Evolutionary conservation across 192 early-diverging fungal species (phyloP).

Genomic region (Mortierella claussenii): DNA sequence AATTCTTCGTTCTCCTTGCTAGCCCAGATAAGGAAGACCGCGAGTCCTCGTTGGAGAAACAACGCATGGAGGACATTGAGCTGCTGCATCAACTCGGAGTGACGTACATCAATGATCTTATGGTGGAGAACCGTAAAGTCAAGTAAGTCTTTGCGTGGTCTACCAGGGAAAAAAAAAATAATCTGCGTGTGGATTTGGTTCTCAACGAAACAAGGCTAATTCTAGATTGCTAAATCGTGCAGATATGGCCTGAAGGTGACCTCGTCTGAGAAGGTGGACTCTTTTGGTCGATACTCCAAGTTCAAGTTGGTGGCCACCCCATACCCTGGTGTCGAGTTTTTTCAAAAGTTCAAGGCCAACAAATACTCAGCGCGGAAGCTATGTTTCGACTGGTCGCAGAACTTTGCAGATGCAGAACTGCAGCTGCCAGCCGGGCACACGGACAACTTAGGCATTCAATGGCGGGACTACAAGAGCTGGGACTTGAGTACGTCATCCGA

Average conservation of each 20-base stretch:
- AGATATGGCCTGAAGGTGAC: conserved; percentile 55
- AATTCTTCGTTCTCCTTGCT: neutral
- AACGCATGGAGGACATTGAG: conserved; percentile 47
- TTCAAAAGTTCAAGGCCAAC: conserved; percentile 54
- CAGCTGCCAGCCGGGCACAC: conserved; percentile 35
- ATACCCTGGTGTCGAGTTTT: conserved; percentile 54
- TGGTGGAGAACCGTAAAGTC: conserved; percentile 58
- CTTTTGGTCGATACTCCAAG: conserved; percentile 45
- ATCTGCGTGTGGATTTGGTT: too few relatives aligned
- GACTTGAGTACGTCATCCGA: conserved; percentile 52
- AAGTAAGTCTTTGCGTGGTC: conserved; percentile 28
- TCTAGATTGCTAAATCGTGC: too few relatives aligned
- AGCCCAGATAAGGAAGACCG: conserved; percentile 52
- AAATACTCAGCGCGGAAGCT: conserved; percentile 49
- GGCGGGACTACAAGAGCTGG: conserved; percentile 50
- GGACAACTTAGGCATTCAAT: conserved; percentile 30
- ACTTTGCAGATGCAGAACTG: conserved; percentile 53
- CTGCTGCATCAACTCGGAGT: conserved; percentile 48
- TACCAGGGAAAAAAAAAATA: neutral
- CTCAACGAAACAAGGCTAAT: too few relatives aligned
- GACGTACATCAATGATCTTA: conserved; percentile 51
- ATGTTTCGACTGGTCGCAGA: conserved; percentile 53
- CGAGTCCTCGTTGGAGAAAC: conserved; percentile 48
- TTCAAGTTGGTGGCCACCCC: conserved; percentile 54
- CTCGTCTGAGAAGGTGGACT: conserved; percentile 53